phyloP scores from a whole-genome alignment of 306 rosid genomes.

The Fragaria vesca region DNA sequence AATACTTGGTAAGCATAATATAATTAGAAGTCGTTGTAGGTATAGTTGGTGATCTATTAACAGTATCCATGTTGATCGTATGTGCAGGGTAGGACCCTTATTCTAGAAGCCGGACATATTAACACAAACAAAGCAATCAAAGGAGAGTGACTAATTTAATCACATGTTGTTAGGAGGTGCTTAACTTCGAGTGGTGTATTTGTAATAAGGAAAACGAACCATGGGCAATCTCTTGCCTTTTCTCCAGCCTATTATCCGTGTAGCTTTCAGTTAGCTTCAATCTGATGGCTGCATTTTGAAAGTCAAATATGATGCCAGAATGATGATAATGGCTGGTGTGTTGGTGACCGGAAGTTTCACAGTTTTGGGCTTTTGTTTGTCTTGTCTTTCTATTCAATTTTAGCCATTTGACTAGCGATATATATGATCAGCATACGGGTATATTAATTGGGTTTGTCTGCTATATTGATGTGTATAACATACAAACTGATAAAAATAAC shows the following conservation, averaged over 20 bases:
- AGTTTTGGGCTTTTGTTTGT: not conserved
- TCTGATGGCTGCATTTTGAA: not conserved
- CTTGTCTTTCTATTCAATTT: not conserved
- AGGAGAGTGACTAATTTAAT: not conserved
- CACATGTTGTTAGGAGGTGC: not conserved
- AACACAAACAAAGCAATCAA: not conserved
- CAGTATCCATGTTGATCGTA: not conserved
- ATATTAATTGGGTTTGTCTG: too few relatives aligned
- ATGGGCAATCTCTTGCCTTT: not conserved
- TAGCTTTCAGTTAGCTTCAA: not conserved
- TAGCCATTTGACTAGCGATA: not conserved
- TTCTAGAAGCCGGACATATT: not conserved
- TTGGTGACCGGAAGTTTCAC: constrained; percentile 11
- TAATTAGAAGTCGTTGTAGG: not conserved
- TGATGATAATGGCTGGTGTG: not conserved
- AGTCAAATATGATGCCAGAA: not conserved
- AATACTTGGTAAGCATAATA: not conserved
- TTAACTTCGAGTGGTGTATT: not conserved
- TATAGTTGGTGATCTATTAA: not conserved
- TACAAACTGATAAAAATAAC: too few relatives aligned
- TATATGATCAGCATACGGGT: too few relatives aligned
- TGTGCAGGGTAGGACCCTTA: not conserved
- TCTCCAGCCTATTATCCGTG: not conserved
- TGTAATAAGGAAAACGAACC: not conserved
- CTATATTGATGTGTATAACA: too few relatives aligned